These are phyloP conservation scores for Jamesozyma piceae DNA, from an alignment of 805 yeast genomes.

Conservation along the genomic window DNA sequence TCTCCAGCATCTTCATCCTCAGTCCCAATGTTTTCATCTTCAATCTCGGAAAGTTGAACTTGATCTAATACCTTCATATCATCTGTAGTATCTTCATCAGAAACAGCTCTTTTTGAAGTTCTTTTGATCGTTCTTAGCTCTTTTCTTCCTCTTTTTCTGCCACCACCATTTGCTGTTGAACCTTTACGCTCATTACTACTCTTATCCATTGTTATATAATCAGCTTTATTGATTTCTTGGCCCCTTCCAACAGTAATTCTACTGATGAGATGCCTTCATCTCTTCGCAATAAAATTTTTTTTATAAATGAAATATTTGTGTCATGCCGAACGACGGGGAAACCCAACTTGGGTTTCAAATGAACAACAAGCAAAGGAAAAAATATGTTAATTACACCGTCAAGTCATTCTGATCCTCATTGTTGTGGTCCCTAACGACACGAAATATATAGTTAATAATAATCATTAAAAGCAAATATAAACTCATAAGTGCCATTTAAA, in stretches of 20 bases:
- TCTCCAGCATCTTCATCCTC: conserved; percentile 15
- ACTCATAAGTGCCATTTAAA: too few species aligned
- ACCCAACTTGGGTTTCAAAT: neutral
- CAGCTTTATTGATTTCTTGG: neutral
- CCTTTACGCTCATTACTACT: conserved; percentile 1
- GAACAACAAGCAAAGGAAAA: neutral
- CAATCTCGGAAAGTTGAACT: conserved; percentile 5
- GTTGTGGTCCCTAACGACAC: too few species aligned
- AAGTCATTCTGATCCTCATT: neutral
- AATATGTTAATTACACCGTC: neutral
- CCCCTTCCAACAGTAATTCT: neutral
- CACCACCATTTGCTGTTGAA: neutral
- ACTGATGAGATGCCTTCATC: neutral
- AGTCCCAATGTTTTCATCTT: neutral
- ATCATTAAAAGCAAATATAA: too few species aligned
- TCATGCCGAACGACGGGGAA: neutral
- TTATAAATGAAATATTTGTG: neutral
- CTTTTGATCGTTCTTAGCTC: conserved; percentile 53
- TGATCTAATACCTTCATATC: conserved; percentile 7
- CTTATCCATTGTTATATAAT: neutral
- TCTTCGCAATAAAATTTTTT: neutral
- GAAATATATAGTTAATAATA: too few species aligned
- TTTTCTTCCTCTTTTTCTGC: conserved; percentile 44
- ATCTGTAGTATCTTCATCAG: neutral
- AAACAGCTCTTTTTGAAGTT: conserved; percentile 30